Conservation (phyloP, 192 early-diverging fungal genomes). For the Thamnidium elegans region DNA sequence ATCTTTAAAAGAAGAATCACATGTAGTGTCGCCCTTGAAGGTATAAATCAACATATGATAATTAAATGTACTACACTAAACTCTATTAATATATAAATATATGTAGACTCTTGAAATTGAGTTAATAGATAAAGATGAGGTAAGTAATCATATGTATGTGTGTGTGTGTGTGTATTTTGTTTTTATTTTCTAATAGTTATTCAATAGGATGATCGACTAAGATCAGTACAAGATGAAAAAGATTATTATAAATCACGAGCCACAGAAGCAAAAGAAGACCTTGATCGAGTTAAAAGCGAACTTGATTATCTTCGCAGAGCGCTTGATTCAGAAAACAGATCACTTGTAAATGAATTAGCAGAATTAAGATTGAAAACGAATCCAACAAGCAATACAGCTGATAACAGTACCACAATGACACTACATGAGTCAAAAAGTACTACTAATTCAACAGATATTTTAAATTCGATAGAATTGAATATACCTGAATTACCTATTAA, state of each 20-base stretch:
- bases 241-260: conserved; percentile 34
- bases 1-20: conserved; percentile 6
- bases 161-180: background rate
- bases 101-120: conserved; percentile 27
- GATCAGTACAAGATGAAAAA: conserved; percentile 30
- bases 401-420: background rate
- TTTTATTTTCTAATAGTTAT: background rate
- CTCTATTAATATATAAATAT: too few relatives aligned
- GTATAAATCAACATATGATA: background rate
- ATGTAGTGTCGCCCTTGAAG: background rate
- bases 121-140: conserved; percentile 13
- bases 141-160: background rate
- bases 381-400: background rate
- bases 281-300: conserved; percentile 19
- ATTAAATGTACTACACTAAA: background rate
- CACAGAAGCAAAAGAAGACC: conserved; percentile 29
- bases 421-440: too few relatives aligned
- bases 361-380: conserved; percentile 22
- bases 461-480: conserved; percentile 17
- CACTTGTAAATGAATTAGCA: conserved; percentile 29
- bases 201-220: conserved; percentile 22
- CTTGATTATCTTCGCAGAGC: conserved; percentile 13
- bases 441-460: background rate
- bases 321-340: conserved; percentile 29
- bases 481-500: conserved; percentile 11